Evolutionary conservation across 2,329 filamentous ascomycete genomes (phyloP).

Genomic region (Remersonia thermophila): DNA sequence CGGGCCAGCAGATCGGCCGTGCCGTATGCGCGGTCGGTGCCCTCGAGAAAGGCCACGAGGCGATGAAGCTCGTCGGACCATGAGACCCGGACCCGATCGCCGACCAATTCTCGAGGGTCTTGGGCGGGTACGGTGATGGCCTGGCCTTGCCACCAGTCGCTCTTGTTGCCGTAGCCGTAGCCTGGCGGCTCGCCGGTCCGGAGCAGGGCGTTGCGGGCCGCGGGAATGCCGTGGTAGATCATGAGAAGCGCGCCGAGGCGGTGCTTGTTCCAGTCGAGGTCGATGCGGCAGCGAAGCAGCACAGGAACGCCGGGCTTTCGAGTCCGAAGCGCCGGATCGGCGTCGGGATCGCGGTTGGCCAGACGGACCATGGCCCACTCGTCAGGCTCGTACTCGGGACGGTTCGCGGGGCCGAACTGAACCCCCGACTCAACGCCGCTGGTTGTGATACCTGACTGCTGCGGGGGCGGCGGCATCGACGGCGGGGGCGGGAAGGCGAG

Average conservation of each 20-base stretch:
- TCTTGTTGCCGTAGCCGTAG: slow-evolving; percentile 40
- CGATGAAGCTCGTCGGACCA: slow-evolving; percentile 46
- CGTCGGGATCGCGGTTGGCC: slow-evolving; percentile 24
- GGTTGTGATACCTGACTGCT: slow-evolving; percentile 40
- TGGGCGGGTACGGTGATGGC: slow-evolving; percentile 32
- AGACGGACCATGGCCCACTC: slow-evolving; percentile 48
- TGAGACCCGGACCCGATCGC: slow-evolving; percentile 6
- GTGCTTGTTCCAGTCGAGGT: slow-evolving; percentile 22
- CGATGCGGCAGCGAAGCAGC: slow-evolving; percentile 34
- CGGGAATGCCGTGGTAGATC: slow-evolving; percentile 47
- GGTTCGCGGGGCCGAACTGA: slow-evolving; percentile 48
- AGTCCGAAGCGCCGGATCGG: slow-evolving; percentile 32
- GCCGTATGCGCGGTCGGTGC: slow-evolving; percentile 47
- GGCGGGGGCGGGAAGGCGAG: slow-evolving; percentile 15
- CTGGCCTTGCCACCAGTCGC: slow-evolving; percentile 50
- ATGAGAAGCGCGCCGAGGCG: slow-evolving; percentile 43
- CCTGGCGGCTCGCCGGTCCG: slow-evolving; percentile 26
- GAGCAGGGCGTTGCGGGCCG: slow-evolving; percentile 44
- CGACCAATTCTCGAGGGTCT: slow-evolving; percentile 13
- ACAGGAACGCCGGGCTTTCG: slow-evolving; percentile 33
- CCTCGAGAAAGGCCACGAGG: slow-evolving; percentile 50
- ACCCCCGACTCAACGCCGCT: slow-evolving; percentile 27
- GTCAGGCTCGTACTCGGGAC: slow-evolving; percentile 39
- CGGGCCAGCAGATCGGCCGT: slow-evolving; percentile 35
- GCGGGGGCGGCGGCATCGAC: slow-evolving; percentile 28